Percentiles rank a stretch among this genome's conserved stretches.
Evolutionary conservation across 331 rosid genomes (phyloP).

Genomic region (Pyracantha coccinea): DNA sequence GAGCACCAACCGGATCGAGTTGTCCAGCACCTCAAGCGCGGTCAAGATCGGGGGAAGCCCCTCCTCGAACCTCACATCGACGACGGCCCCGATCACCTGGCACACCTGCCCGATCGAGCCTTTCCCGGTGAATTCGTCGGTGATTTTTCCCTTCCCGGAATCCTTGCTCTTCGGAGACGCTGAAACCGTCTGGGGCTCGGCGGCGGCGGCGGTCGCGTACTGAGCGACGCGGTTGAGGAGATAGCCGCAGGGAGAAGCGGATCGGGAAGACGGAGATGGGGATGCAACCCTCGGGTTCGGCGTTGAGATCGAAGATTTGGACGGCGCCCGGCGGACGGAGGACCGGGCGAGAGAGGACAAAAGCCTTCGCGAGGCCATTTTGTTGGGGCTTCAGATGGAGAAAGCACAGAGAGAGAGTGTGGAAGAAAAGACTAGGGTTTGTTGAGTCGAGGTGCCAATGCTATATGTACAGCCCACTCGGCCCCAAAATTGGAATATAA

Average conservation of each 20-base stretch:
- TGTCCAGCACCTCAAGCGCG: constrained; percentile 78
- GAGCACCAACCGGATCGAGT: constrained; percentile 70
- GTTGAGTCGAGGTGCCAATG: constrained; percentile 8
- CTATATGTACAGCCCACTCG: constrained; percentile 16
- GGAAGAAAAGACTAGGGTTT: constrained; percentile 44
- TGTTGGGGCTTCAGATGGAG: constrained; percentile 26
- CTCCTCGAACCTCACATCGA: constrained; percentile 81
- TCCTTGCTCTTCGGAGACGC: constrained; percentile 24
- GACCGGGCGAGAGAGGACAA: constrained; percentile 65
- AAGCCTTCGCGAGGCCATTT: constrained; percentile 88
- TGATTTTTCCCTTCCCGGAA: constrained; percentile 46
- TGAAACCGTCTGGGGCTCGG: constrained; percentile 33
- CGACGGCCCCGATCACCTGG: constrained; percentile 97
- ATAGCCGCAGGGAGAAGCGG: constrained; percentile 53
- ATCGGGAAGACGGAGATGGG: constrained; percentile 20
- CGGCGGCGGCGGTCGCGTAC: constrained; percentile 68
- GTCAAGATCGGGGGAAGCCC: constrained; percentile 93
- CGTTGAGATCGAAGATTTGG: constrained; percentile 51
- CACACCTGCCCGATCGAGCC: constrained; percentile 89
- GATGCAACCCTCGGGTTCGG: constrained; percentile 45
- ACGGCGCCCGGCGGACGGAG: constrained; percentile 57
- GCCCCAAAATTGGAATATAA: constrained; percentile 8
- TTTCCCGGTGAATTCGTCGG: constrained; percentile 78
- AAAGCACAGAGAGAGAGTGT: constrained; percentile 6
- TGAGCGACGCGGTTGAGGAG: constrained; percentile 37